Conservation (phyloP, 306 rosid genomes). For the Abrus pulchellus region DNA sequence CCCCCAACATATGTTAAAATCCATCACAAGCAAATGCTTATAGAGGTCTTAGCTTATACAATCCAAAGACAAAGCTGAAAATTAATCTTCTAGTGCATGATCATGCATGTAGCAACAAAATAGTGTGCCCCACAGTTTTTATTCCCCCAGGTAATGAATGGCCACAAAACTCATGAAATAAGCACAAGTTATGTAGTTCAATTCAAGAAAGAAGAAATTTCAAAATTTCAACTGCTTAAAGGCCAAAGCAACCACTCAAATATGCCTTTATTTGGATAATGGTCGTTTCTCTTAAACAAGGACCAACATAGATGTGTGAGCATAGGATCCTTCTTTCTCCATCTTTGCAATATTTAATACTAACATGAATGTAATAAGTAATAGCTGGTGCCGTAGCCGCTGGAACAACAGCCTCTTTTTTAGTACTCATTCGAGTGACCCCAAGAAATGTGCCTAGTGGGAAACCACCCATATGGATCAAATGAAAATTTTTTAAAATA, state of each 20-base stretch:
- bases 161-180: not conserved
- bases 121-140: constrained; percentile 7
- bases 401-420: not conserved
- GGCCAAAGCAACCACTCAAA: constrained; percentile 13
- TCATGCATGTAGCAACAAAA: not conserved
- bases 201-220: not conserved
- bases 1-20: not conserved
- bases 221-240: not conserved
- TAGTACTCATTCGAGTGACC: not conserved
- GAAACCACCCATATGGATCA: constrained; percentile 18
- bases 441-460: not conserved
- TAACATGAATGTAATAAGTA: not conserved
- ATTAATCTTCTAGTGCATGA: not conserved
- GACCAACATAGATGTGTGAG: not conserved
- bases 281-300: not conserved
- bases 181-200: not conserved
- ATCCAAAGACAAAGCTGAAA: constrained; percentile 2
- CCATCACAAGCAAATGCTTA: not conserved
- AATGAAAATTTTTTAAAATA: no score
- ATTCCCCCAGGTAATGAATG: not conserved
- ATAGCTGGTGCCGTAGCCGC: not conserved
- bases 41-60: not conserved
- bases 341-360: constrained; percentile 24
- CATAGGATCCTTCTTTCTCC: constrained; percentile 21
- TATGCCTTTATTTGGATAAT: not conserved